Evolutionary conservation across 257 asterid species (phyloP).

Genomic region (Solanum boliviense): DNA sequence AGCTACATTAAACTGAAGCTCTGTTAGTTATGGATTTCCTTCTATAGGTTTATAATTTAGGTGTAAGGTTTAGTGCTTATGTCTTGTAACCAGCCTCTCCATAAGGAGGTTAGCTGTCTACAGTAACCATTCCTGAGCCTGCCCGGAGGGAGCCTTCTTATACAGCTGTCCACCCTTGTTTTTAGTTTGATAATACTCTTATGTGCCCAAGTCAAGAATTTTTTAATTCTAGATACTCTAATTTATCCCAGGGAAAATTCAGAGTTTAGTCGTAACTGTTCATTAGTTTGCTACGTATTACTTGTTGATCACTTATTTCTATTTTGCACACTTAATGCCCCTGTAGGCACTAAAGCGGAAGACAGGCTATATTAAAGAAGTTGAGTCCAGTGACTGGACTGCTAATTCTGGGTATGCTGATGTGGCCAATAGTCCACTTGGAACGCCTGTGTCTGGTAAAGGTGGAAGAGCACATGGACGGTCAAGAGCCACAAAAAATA

Average conservation of each 20-base stretch:
- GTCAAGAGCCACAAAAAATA: slow-evolving; percentile 52
- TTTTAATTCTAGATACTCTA: not conserved
- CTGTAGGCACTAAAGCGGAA: slow-evolving; percentile 64
- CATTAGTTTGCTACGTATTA: not conserved
- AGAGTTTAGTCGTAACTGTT: not conserved
- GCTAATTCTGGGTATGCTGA: slow-evolving; percentile 41
- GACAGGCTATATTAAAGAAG: slow-evolving; percentile 29
- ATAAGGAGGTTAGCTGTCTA: not conserved
- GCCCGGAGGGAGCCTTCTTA: not conserved
- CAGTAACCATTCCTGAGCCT: not conserved
- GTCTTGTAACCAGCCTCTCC: not conserved
- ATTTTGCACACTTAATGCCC: slow-evolving; percentile 8
- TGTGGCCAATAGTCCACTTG: slow-evolving; percentile 38
- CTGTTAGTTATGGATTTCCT: not conserved
- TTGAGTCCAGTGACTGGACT: slow-evolving; percentile 34
- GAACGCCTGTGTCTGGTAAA: slow-evolving; percentile 67
- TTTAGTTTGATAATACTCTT: not conserved
- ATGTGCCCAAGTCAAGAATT: not conserved
- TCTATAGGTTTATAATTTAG: not conserved
- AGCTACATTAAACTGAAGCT: not conserved
- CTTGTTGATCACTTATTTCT: not conserved
- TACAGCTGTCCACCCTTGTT: not conserved
- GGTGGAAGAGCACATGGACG: slow-evolving; percentile 54
- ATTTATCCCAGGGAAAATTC: not conserved
- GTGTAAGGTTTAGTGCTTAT: not conserved